These are phyloP conservation scores for Metschnikowia matae DNA, from an alignment of 805 yeast species.

Conservation along the genomic window DNA sequence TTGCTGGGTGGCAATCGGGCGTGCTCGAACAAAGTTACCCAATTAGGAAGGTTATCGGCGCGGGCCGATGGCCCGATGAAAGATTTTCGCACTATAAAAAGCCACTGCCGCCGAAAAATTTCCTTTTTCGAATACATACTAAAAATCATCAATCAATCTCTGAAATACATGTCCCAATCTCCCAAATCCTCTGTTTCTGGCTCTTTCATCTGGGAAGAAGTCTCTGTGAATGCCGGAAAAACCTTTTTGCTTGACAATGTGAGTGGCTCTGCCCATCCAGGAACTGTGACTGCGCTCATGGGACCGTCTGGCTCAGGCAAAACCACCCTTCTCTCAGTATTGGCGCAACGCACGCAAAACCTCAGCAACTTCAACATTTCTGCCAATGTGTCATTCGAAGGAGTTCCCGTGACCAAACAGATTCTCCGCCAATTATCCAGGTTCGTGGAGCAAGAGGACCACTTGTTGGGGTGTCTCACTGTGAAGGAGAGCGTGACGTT, in stretches of 20 bases:
- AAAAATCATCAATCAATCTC: not conserved
- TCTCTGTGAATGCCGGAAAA: constrained; percentile 9
- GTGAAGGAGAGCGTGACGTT: constrained; percentile 64
- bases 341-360: constrained; percentile 48
- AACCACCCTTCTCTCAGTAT: constrained; percentile 68
- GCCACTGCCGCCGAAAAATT: not conserved
- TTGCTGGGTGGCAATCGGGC: not conserved
- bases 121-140: not conserved
- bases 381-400: constrained; percentile 38
- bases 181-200: not conserved
- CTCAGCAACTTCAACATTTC: constrained; percentile 37
- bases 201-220: constrained; percentile 6
- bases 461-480: constrained; percentile 64
- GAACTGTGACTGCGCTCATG: constrained; percentile 61
- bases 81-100: not conserved
- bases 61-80: not conserved
- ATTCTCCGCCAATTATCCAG: constrained; percentile 18
- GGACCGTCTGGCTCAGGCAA: constrained; percentile 90
- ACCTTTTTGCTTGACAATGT: constrained; percentile 8
- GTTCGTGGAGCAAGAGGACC: constrained; percentile 73
- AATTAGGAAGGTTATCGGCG: not conserved
- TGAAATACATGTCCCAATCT: not conserved
- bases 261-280: constrained; percentile 8
- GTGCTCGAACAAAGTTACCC: not conserved
- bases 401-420: constrained; percentile 6